Conservation (phyloP, 2,329 filamentous ascomycete species). For the Cordyceps fumosorosea region DNA sequence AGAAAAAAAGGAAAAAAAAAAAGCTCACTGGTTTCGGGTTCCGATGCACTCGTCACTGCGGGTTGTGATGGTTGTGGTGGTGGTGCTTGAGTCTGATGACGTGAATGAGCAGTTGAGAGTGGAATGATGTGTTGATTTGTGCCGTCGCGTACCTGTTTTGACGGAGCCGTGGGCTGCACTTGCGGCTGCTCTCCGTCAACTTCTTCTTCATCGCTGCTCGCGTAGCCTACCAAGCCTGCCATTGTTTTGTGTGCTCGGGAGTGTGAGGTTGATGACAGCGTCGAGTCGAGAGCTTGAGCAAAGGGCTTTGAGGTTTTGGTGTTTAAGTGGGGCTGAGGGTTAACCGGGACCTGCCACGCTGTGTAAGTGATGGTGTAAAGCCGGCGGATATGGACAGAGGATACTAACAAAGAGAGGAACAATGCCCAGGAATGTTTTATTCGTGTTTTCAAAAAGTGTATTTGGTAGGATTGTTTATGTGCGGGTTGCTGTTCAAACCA, state of each 20-base stretch:
- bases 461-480: too few relatives aligned
- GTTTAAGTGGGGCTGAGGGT: background rate
- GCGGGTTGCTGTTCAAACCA: too few relatives aligned
- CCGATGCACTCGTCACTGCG: background rate
- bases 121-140: background rate
- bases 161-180: background rate
- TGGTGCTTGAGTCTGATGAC: background rate
- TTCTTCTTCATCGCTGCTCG: slow-evolving; percentile 48
- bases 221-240: slow-evolving; percentile 43
- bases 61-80: background rate
- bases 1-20: too few relatives aligned
- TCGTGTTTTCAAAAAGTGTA: too few relatives aligned
- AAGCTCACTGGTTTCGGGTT: background rate
- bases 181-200: slow-evolving; percentile 24
- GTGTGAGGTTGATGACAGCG: background rate
- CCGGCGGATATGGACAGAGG: too few relatives aligned
- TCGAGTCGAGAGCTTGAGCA: background rate
- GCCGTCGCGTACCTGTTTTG: background rate
- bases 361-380: background rate
- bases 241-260: slow-evolving; percentile 15
- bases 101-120: background rate
- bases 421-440: too few relatives aligned
- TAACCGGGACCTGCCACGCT: too few relatives aligned
- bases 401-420: too few relatives aligned
- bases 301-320: background rate